These are phyloP conservation scores for Omphalea diandra DNA, from an alignment of 441 rosid species.

Conservation along the genomic window DNA sequence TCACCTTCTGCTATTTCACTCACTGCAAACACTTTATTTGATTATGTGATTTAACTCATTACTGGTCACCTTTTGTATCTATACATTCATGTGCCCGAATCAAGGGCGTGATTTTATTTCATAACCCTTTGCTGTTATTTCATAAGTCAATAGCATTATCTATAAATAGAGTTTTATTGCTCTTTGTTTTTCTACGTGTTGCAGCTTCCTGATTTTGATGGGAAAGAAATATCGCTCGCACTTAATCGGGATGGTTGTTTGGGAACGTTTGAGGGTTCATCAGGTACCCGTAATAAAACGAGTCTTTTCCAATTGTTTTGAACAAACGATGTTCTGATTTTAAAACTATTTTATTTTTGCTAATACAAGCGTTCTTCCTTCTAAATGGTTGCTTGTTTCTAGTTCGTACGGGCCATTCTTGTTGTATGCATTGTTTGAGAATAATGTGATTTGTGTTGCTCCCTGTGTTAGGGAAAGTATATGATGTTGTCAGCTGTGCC, in stretches of 20 bases:
- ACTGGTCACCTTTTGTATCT: too few species aligned
- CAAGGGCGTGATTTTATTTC: too few species aligned
- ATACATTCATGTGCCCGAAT: too few species aligned
- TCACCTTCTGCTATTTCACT: too few species aligned
- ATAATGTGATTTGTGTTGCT: not conserved
- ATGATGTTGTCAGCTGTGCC: slow-evolving; percentile 49
- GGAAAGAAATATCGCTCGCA: slow-evolving; percentile 44
- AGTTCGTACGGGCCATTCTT: not conserved
- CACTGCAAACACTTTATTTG: too few species aligned
- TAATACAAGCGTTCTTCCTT: not conserved
- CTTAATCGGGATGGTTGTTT: slow-evolving; percentile 48
- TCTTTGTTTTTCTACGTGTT: slow-evolving; percentile 1
- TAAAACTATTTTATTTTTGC: not conserved
- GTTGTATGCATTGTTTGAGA: not conserved
- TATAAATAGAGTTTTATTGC: not conserved
- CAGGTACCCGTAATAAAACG: slow-evolving; percentile 38
- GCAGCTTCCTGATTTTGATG: slow-evolving; percentile 63
- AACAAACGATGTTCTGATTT: not conserved
- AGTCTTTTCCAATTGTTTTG: not conserved
- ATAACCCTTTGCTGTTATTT: too few species aligned
- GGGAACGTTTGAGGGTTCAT: slow-evolving; percentile 56
- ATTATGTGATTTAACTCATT: too few species aligned
- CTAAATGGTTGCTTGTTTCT: not conserved
- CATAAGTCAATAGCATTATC: not conserved
- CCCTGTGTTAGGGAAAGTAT: slow-evolving; percentile 50